These are phyloP conservation scores for Cryptosporidium bovis DNA, from an alignment of 169 alveolate genomes.

Conservation along the genomic window DNA sequence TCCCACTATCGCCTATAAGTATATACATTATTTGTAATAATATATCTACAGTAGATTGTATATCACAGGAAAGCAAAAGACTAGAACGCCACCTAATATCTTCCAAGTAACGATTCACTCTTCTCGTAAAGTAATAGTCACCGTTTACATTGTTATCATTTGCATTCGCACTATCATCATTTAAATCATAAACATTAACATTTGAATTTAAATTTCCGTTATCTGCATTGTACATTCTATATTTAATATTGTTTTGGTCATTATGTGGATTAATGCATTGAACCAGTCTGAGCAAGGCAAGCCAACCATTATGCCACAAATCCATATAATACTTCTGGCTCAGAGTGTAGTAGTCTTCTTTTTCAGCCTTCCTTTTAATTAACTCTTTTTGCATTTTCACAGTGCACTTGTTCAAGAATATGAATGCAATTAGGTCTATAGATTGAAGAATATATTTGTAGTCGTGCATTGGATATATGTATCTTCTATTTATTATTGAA, in stretches of 20 bases:
- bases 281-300: constrained; percentile 18
- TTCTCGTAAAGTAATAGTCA: too few species aligned
- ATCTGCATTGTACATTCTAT: too few species aligned
- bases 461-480: constrained; percentile 64
- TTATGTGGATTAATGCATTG: constrained; percentile 53
- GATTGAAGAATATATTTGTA: constrained; percentile 46
- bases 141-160: too few species aligned
- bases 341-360: neutral
- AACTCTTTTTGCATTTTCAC: constrained; percentile 6
- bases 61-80: constrained; percentile 48
- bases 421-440: constrained; percentile 15
- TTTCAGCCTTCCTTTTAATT: neutral
- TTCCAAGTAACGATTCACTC: neutral
- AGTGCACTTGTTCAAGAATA: constrained; percentile 29
- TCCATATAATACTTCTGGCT: constrained; percentile 15
- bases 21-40: constrained; percentile 24
- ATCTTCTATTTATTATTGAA: constrained; percentile 12
- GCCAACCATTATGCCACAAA: constrained; percentile 60
- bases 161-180: too few species aligned
- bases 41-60: constrained; percentile 49
- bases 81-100: constrained; percentile 66
- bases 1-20: neutral
- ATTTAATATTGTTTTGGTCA: neutral
- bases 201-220: too few species aligned
- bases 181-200: too few species aligned